Evolutionary conservation across 139 green algal genomes (phyloP).

Genomic region (Edaphochlamys debaryana): DNA sequence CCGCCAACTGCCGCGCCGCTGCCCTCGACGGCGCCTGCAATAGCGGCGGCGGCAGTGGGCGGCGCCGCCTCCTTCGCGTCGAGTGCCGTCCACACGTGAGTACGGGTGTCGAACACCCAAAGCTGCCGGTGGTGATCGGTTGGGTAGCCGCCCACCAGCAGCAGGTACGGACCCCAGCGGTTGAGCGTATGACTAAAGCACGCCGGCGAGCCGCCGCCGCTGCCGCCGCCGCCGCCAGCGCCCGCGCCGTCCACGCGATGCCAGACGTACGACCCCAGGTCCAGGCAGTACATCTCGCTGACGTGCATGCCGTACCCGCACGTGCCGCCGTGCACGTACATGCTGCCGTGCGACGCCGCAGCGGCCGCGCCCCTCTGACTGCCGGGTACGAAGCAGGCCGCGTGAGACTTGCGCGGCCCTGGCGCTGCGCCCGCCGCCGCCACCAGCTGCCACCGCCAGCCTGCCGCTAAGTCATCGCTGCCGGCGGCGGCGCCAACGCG

Average conservation of each 20-base stretch:
- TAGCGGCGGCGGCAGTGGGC: background rate
- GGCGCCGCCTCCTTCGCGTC: background rate
- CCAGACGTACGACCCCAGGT: constrained; percentile 33
- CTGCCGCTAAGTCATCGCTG: background rate
- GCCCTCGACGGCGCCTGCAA: background rate
- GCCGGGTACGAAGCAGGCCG: constrained; percentile 19
- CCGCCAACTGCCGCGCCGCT: too few species aligned
- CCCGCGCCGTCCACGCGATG: background rate
- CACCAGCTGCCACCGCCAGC: constrained; percentile 42
- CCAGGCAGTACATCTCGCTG: constrained; percentile 46
- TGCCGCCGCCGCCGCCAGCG: background rate
- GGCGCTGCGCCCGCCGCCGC: constrained; percentile 7
- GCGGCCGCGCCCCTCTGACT: background rate
- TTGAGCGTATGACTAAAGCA: constrained; percentile 68
- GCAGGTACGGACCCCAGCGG: constrained; percentile 31
- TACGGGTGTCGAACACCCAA: constrained; percentile 36
- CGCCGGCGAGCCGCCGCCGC: constrained; percentile 2
- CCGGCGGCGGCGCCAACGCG: background rate
- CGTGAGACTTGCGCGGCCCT: constrained; percentile 53
- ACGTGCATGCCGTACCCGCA: constrained; percentile 48
- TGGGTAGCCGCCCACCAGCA: constrained; percentile 61
- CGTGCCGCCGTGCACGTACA: constrained; percentile 64
- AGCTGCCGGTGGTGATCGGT: constrained; percentile 41
- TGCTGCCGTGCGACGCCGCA: background rate
- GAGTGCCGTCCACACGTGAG: background rate